Evolutionary conservation across 306 rosid species (phyloP).

Genomic region (Quercus variabilis): DNA sequence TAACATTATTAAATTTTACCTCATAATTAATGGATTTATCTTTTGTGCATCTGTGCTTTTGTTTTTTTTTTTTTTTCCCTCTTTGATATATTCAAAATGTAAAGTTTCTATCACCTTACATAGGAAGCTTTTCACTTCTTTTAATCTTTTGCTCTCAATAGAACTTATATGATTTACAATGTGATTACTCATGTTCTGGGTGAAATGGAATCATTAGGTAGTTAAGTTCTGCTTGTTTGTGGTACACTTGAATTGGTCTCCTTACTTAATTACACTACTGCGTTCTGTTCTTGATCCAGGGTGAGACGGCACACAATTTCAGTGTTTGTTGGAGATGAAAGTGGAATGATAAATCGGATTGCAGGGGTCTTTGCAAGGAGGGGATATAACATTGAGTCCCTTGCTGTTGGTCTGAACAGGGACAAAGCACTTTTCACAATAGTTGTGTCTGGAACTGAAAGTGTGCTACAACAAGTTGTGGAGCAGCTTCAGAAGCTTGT

Average conservation of each 20-base stretch:
- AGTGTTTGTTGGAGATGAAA: conserved; percentile 84
- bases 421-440: conserved; percentile 78
- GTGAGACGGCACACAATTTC: conserved; percentile 72
- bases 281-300: conserved; percentile 22
- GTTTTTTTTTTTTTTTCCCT: not conserved
- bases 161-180: not conserved
- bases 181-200: not conserved
- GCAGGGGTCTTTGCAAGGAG: conserved; percentile 79
- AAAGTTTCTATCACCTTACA: not conserved
- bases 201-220: not conserved
- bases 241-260: not conserved
- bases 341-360: conserved; percentile 83
- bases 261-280: not conserved
- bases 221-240: not conserved
- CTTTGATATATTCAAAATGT: not conserved
- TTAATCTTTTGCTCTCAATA: not conserved
- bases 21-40: not conserved
- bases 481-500: conserved; percentile 83
- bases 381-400: conserved; percentile 78
- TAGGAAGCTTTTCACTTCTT: not conserved
- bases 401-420: conserved; percentile 76
- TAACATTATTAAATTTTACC: not conserved
- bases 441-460: conserved; percentile 68
- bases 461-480: conserved; percentile 55
- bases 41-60: not conserved